phyloP scores from a whole-genome alignment of 768 basidiomycete genomes.

The Lepiota venenata region DNA sequence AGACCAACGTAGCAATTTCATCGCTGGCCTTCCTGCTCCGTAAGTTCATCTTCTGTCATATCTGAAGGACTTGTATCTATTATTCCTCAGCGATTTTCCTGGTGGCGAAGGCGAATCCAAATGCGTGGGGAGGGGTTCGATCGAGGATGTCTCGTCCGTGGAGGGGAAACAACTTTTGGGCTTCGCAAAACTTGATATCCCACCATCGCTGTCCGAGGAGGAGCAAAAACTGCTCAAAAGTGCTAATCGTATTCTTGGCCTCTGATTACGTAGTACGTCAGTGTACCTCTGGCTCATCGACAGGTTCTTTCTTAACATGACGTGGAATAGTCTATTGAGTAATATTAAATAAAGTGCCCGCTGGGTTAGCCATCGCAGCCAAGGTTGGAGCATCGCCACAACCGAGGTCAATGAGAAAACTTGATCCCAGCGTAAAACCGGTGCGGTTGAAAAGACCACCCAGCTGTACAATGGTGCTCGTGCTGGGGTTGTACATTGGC shows the following conservation, averaged over 20 bases:
- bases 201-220: not conserved
- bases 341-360: not conserved
- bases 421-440: constrained; percentile 10
- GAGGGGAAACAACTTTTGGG: constrained; percentile 41
- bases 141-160: constrained; percentile 26
- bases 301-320: too few species aligned
- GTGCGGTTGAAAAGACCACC: constrained; percentile 19
- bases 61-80: not conserved
- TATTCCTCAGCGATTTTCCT: constrained; percentile 36
- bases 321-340: too few species aligned
- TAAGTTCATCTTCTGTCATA: constrained; percentile 20
- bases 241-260: constrained; percentile 18
- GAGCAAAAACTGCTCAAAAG: constrained; percentile 12
- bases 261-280: not conserved
- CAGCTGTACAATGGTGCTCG: constrained; percentile 17
- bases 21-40: constrained; percentile 47
- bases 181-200: constrained; percentile 30
- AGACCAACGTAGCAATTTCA: constrained; percentile 45
- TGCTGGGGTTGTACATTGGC: constrained; percentile 19
- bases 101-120: constrained; percentile 47
- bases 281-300: too few species aligned
- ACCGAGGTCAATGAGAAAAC: constrained; percentile 1
- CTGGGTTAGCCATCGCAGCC: not conserved
- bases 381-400: not conserved
- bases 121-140: constrained; percentile 35